These are phyloP conservation scores for Saposhnikovia divaricata DNA, from an alignment of 129 eudicot species.

Conservation along the genomic window DNA sequence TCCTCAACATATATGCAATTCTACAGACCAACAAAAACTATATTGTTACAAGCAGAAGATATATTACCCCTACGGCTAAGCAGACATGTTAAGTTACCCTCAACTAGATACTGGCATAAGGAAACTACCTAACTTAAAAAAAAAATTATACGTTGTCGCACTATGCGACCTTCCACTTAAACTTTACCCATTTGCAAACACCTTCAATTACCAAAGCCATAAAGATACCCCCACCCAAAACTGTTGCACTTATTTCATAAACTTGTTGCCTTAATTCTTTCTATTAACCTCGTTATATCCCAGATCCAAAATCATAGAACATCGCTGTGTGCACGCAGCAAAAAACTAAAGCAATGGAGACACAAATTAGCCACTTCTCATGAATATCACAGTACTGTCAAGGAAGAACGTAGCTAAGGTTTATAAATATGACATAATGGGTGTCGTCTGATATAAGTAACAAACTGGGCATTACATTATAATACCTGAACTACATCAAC, in stretches of 20 bases:
- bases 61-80: background rate
- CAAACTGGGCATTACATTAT: background rate
- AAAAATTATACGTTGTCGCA: background rate
- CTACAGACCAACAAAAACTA: background rate
- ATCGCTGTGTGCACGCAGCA: background rate
- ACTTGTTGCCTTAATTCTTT: background rate
- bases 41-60: background rate
- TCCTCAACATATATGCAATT: background rate
- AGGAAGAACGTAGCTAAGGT: background rate
- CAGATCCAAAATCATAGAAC: background rate
- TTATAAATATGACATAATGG: background rate
- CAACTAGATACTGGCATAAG: background rate
- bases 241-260: background rate
- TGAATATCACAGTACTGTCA: background rate
- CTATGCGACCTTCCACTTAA: background rate
- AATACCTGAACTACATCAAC: constrained; percentile 55
- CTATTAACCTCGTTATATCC: background rate
- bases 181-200: background rate
- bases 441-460: background rate
- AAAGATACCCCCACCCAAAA: background rate
- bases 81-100: background rate
- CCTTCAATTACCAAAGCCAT: background rate
- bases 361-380: background rate
- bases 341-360: background rate
- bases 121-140: background rate